Evolutionary conservation across 331 rosid species (phyloP), one percentile per base, ranked within the genome.

Genomic region (Cydonia oblonga): DNA sequence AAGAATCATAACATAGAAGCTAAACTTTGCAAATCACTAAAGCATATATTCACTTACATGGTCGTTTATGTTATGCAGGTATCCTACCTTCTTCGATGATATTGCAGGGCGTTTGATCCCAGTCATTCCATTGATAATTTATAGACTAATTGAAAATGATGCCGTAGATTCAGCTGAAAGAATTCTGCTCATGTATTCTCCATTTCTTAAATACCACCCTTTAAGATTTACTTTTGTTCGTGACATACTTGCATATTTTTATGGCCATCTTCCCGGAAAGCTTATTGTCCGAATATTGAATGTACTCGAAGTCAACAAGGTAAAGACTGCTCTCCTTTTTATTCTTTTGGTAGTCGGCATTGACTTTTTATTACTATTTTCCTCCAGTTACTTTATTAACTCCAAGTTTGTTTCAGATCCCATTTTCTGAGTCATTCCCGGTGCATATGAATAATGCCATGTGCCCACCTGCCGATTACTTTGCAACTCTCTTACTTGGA

Each of bases 171-270:
- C 86, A 69, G 98, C 93, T 35, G 98, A 93, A 13, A 85, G 91
- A 76, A 40, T 91, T 65, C 75, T 93, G 81, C 86, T 81, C 67
- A 62, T 86, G 74, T 93, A 89, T 82, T 74, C 88, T 74, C 46
- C 66, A 52, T 84, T 91, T 78, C 91, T 93, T 78, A 87, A 85
- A 65, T 89, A 85, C 75, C 89, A 93, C 74, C 97, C 98, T 68
- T 78, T 91, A 53, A 86, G 97, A 78, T 93, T 93, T 82, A 81
- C 96, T 18, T 93, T 93, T 81, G 98, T 89, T 68, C 98, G 97
- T 67, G 97, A 93, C 85, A 91, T 91, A 85, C 96, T 93, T 66
- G 96, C 98, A 53, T 93, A 93, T 84, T 93, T 93, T 84, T 93
- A 93, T 71, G 89, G 97, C 59, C 97, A 88, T 84, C 96, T 93